phyloP scores from a whole-genome alignment of 352 stramenopile species.

The Phytophthora crassamura region DNA sequence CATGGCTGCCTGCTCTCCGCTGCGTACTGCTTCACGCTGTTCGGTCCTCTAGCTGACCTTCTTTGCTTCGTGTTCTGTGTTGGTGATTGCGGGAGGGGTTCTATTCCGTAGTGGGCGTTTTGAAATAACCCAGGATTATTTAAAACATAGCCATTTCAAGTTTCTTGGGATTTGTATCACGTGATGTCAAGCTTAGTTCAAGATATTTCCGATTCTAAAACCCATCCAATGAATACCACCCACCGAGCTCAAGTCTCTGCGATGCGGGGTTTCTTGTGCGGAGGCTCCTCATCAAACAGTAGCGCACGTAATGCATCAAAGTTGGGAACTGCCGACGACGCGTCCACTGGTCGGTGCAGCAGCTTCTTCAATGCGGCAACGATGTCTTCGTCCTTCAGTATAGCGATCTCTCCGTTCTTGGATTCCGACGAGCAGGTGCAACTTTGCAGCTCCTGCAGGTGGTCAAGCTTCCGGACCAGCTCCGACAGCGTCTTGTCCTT shows the following conservation, averaged over 20 bases:
- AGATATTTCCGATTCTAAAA: too few species aligned
- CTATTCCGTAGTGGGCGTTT: neutral
- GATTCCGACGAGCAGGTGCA: slow-evolving; percentile 14
- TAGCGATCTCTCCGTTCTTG: slow-evolving; percentile 22
- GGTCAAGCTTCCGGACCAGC: slow-evolving; percentile 69
- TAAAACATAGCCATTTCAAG: neutral
- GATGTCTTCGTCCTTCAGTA: slow-evolving; percentile 62
- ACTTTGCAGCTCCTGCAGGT: slow-evolving; percentile 52
- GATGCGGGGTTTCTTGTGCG: slow-evolving; percentile 65
- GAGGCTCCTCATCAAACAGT: slow-evolving; percentile 45
- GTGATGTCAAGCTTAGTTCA: too few species aligned
- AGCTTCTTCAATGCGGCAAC: slow-evolving; percentile 47
- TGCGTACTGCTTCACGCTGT: slow-evolving; percentile 3
- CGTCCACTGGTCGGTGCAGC: slow-evolving; percentile 23
- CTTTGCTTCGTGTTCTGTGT: slow-evolving; percentile 19
- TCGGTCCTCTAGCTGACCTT: slow-evolving; percentile 16
- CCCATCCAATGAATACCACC: too few species aligned
- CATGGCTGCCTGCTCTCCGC: slow-evolving; percentile 71
- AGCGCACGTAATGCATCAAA: slow-evolving; percentile 41
- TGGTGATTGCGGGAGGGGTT: slow-evolving; percentile 33
- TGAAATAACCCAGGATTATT: neutral
- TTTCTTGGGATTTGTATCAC: too few species aligned
- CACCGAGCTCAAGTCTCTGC: neutral
- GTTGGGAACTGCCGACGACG: slow-evolving; percentile 12
- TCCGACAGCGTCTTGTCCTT: slow-evolving; percentile 54